These are phyloP conservation scores for Didymella segeticola DNA, from an alignment of 2,329 filamentous ascomycete genomes.

Conservation along the genomic window DNA sequence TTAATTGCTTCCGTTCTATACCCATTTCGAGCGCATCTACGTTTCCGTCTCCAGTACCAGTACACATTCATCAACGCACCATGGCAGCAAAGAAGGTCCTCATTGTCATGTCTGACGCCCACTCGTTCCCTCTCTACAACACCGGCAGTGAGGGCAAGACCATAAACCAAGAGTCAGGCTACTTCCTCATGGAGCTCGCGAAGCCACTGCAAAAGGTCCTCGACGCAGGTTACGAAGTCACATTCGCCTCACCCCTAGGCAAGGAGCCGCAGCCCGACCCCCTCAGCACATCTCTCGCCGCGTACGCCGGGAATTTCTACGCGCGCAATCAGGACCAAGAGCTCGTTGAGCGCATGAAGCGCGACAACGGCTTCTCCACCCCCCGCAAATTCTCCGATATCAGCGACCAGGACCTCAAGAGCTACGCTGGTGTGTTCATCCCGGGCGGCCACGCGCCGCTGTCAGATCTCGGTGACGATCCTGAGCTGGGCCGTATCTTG, in stretches of 20 bases:
- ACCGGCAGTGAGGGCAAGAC: slow-evolving; percentile 33
- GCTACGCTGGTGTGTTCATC: slow-evolving; percentile 53
- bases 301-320: slow-evolving; percentile 57
- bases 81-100: slow-evolving; percentile 51
- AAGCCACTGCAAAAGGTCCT: slow-evolving; percentile 40
- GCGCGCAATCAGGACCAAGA: slow-evolving; percentile 51
- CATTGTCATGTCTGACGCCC: slow-evolving; percentile 54
- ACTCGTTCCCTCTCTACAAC: slow-evolving; percentile 44
- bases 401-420: slow-evolving; percentile 49
- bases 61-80: background rate
- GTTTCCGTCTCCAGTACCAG: background rate
- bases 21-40: background rate
- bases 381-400: slow-evolving; percentile 51
- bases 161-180: slow-evolving; percentile 36
- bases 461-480: slow-evolving; percentile 50
- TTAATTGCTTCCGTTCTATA: background rate
- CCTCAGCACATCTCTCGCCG: slow-evolving; percentile 50
- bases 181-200: slow-evolving; percentile 44
- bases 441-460: slow-evolving; percentile 57
- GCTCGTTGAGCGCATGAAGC: slow-evolving; percentile 54
- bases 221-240: slow-evolving; percentile 50
- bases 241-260: slow-evolving; percentile 55
- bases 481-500: slow-evolving; percentile 53
- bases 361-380: slow-evolving; percentile 51
- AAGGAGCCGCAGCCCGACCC: slow-evolving; percentile 53